These are phyloP conservation scores for Anthoceros angustus DNA, from an alignment of 225 moss, liverwort and hornwort species.

Conservation along the genomic window DNA sequence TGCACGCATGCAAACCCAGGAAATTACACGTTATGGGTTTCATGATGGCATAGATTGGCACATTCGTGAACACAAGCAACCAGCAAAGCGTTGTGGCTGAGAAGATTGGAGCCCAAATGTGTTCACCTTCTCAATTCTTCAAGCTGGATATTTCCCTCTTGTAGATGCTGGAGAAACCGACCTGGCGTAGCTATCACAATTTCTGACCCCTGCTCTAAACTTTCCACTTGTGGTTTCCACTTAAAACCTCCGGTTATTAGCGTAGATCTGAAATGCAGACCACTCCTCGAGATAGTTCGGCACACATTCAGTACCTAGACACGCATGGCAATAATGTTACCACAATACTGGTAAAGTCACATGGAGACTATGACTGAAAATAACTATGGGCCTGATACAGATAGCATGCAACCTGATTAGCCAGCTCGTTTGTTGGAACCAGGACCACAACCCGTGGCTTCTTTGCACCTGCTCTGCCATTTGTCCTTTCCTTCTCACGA, in stretches of 20 bases:
- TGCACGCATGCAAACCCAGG: conserved; percentile 15
- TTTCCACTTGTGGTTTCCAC: conserved; percentile 98
- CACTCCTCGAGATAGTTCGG: conserved; percentile 65
- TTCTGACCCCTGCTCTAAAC: conserved; percentile 68
- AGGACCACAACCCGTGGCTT: conserved; percentile 72
- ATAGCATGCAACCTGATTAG: conserved; percentile 44
- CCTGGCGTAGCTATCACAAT: conserved; percentile 90
- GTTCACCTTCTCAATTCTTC: conserved; percentile 57
- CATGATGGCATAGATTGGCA: conserved; percentile 6
- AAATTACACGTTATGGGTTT: neutral
- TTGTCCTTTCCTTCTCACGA: conserved; percentile 40
- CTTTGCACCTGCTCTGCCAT: conserved; percentile 44
- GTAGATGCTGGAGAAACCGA: conserved; percentile 80
- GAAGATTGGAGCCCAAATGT: neutral
- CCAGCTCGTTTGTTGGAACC: conserved; percentile 94
- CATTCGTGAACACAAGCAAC: neutral
- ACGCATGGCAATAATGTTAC: conserved; percentile 7
- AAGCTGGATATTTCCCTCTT: conserved; percentile 68
- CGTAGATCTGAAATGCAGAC: conserved; percentile 70
- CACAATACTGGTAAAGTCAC: neutral
- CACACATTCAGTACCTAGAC: conserved; percentile 66
- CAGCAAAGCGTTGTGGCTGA: neutral
- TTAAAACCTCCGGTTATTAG: conserved; percentile 92
- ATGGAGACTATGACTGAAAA: neutral
- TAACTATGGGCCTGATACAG: neutral